Conservation (phyloP, 2,329 filamentous ascomycete genomes). For the Claviceps monticola region DNA sequence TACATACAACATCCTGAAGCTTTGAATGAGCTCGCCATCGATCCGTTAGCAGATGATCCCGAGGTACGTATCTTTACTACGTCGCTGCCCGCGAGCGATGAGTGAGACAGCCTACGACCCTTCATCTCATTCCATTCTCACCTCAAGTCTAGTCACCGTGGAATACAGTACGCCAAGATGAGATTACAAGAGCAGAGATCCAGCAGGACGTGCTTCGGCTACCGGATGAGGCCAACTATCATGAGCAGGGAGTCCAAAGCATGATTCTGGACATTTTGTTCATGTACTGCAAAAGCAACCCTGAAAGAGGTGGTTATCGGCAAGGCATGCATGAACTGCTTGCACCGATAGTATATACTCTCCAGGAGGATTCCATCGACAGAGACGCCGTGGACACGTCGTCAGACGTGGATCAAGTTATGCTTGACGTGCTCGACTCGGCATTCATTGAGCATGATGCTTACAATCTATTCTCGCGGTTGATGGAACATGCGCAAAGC, state of each 20-base stretch:
- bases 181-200: conserved; percentile 74
- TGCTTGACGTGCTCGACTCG: conserved; percentile 56
- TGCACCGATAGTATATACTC: conserved; percentile 73
- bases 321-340: conserved; percentile 97
- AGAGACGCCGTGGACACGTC: conserved; percentile 20
- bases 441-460: conserved; percentile 79
- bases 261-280: conserved; percentile 84
- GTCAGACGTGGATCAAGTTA: conserved; percentile 30
- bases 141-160: conserved; percentile 58
- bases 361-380: conserved; percentile 69
- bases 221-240: conserved; percentile 84
- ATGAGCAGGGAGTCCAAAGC: conserved; percentile 60
- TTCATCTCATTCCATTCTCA: background rate
- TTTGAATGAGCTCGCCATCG: conserved; percentile 52
- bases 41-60: conserved; percentile 75
- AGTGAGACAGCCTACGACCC: background rate
- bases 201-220: conserved; percentile 88
- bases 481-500: conserved; percentile 77
- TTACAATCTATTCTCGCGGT: conserved; percentile 67
- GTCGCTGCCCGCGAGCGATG: background rate
- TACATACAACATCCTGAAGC: conserved; percentile 77
- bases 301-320: conserved; percentile 74
- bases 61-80: conserved; percentile 27
- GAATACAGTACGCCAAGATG: conserved; percentile 75
- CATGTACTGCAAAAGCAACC: conserved; percentile 86